Evolutionary conservation across 75 land plant genomes (phyloP).

Genomic region (Pseudotsuga menziesii): DNA sequence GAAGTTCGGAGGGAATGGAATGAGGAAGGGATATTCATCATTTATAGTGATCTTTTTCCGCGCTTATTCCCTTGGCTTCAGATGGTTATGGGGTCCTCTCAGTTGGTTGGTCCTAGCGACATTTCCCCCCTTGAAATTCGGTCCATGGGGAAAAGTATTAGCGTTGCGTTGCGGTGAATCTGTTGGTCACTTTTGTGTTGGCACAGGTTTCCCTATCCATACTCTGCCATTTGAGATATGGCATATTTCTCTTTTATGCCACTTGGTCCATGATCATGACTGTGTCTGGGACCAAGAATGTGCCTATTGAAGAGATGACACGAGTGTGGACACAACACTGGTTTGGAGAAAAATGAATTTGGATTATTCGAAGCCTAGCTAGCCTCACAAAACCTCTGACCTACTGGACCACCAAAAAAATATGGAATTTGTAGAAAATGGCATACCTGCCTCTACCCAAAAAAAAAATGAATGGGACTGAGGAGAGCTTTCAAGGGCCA

Average conservation of each 20-base stretch:
- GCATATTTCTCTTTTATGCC: slow-evolving; percentile 35
- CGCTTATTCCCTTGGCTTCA: slow-evolving; percentile 26
- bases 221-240: slow-evolving; percentile 28
- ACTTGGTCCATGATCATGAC: slow-evolving; percentile 31
- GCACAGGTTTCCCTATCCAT: slow-evolving; percentile 33
- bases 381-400: too few relatives aligned
- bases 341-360: slow-evolving; percentile 64
- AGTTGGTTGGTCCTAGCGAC: slow-evolving; percentile 46
- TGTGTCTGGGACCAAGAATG: slow-evolving; percentile 30
- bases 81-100: slow-evolving; percentile 47
- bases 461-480: too few relatives aligned
- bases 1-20: background rate
- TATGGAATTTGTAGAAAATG: too few relatives aligned
- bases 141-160: slow-evolving; percentile 33
- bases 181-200: slow-evolving; percentile 24
- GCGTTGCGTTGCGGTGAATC: slow-evolving; percentile 20
- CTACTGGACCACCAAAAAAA: too few relatives aligned
- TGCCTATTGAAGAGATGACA: slow-evolving; percentile 66
- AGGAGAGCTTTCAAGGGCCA: too few relatives aligned
- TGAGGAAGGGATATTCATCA: slow-evolving; percentile 12
- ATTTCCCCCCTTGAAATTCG: slow-evolving; percentile 39
- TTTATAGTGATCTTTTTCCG: slow-evolving; percentile 19
- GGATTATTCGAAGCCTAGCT: too few relatives aligned
- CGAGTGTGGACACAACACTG: slow-evolving; percentile 74
- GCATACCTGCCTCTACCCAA: too few relatives aligned